Percentiles rank a stretch among this genome's conserved stretches.
phyloP scores from a whole-genome alignment of 345 rosid species.

The Aegle marmelos region DNA sequence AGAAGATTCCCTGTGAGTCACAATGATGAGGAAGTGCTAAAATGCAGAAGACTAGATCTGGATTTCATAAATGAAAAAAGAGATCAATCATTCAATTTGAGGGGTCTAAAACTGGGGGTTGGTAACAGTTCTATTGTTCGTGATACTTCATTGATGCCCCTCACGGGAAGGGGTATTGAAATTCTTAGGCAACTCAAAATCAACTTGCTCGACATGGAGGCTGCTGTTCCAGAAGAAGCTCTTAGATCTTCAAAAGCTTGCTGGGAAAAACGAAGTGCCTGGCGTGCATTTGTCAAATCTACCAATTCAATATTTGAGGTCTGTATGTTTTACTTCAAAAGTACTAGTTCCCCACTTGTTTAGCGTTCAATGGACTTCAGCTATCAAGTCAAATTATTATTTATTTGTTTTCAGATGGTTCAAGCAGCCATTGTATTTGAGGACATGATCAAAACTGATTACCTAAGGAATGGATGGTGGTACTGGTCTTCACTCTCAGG shows the following conservation, averaged over 20 bases:
- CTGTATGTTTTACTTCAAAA: not conserved
- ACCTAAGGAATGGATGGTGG: slow-evolving; percentile 38
- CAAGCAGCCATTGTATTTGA: slow-evolving; percentile 35
- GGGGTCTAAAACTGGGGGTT: slow-evolving; percentile 1
- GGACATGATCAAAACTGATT: slow-evolving; percentile 33
- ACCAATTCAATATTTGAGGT: slow-evolving; percentile 40
- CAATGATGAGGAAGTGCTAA: slow-evolving; percentile 12
- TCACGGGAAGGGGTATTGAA: slow-evolving; percentile 25
- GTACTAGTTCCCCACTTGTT: too few species aligned
- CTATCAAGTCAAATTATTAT: not conserved
- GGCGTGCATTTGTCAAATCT: slow-evolving; percentile 35
- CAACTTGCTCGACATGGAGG: slow-evolving; percentile 41
- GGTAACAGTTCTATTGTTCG: slow-evolving; percentile 6
- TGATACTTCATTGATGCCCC: slow-evolving; percentile 20
- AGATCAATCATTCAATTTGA: slow-evolving; percentile 11
- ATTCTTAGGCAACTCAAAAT: slow-evolving; percentile 35
- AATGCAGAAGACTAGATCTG: slow-evolving; percentile 9
- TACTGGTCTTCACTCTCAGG: slow-evolving; percentile 37
- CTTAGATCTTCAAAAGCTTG: slow-evolving; percentile 29
- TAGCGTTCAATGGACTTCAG: not conserved
- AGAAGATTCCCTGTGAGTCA: slow-evolving; percentile 8
- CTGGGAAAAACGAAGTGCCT: slow-evolving; percentile 24
- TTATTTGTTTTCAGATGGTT: slow-evolving; percentile 29
- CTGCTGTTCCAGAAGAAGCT: slow-evolving; percentile 33
- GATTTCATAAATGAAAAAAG: slow-evolving; percentile 6